phyloP scores from a whole-genome alignment of 139 green algal species.

The Zygnema circumcarinatum region DNA sequence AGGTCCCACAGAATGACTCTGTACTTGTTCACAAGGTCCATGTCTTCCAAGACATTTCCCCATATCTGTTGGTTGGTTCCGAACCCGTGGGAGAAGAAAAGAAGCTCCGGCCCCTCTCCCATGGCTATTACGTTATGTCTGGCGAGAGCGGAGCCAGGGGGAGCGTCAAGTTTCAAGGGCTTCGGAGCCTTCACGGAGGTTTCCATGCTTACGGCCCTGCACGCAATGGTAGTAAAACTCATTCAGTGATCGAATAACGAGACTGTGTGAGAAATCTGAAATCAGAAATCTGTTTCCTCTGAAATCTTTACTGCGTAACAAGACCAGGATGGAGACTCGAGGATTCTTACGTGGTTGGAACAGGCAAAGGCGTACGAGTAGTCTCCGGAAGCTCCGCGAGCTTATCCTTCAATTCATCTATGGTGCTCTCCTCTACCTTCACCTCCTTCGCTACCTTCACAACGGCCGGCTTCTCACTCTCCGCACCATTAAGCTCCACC shows the following conservation, averaged over 20 bases:
- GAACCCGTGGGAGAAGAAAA: conserved; percentile 48
- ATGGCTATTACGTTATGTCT: conserved; percentile 42
- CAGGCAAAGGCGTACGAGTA: background rate
- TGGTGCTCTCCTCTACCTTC: background rate
- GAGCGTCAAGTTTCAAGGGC: background rate
- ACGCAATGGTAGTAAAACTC: background rate
- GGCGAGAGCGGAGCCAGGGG: conserved; percentile 11
- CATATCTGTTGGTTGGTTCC: conserved; percentile 41
- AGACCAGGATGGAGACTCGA: background rate
- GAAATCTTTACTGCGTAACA: no score
- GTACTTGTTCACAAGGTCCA: conserved; percentile 15
- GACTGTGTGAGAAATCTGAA: background rate
- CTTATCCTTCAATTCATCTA: background rate
- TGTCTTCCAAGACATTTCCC: background rate
- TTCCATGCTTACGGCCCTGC: background rate
- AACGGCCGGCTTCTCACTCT: background rate
- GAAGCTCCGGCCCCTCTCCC: conserved; percentile 27
- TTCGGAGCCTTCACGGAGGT: no score
- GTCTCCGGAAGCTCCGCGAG: background rate
- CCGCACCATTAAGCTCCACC: background rate
- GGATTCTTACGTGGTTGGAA: background rate
- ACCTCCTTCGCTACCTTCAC: background rate
- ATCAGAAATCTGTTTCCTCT: no score
- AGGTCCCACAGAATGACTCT: conserved; percentile 42
- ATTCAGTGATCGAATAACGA: background rate